Evolutionary conservation across 768 basidiomycete genomes (phyloP), one percentile per base, ranked within the genome.

Genomic region (Strobilomyces dryophilus): DNA sequence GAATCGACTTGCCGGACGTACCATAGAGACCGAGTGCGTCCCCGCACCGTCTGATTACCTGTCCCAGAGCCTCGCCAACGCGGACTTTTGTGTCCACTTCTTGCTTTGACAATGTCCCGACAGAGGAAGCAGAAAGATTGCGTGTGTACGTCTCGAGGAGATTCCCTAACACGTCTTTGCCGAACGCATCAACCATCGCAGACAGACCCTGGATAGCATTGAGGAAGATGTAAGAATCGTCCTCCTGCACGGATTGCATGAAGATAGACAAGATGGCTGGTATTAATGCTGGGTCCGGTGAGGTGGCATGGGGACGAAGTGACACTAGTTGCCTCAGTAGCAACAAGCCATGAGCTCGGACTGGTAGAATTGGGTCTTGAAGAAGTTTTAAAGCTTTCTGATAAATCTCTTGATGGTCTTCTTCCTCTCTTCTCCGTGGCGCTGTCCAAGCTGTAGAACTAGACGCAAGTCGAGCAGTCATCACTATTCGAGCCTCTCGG

Each of bases 201-300:
- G 86, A 81, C 1, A 98, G 76, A 0, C 95, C 95, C 61, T 94
- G 91, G 14, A 95, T 87, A 1, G 89, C 93, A 63, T 93, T 93
- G 48, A 98, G 74, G 64, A 92, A 98, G 50, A 98, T 83, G 68
- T 93, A 98, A n/a, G 91, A 92, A 63, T 98, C 95, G 36, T 94
- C 89, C 55, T 97, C 93, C 63, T 92, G 87, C 6, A 95, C 70
- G 0, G 85, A 80, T 63, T 90, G 84, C 56, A 95, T 68, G 66
- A 98, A 95, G 50, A 97, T 87, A 27, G 89, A 87, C 43, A 94
- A 71, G 58, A 98, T 90, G 1, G 86, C 88, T 7, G 93, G 92
- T 15, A 85, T 70, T 24, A 98, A 74, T 0, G 88, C 86, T 4
- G 75, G 70, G 59, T 89, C 83, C 32, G 46, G 52, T 8, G 51